These are phyloP conservation scores for Backusella morwellensis DNA, from an alignment of 192 early-diverging fungal species.

Conservation along the genomic window DNA sequence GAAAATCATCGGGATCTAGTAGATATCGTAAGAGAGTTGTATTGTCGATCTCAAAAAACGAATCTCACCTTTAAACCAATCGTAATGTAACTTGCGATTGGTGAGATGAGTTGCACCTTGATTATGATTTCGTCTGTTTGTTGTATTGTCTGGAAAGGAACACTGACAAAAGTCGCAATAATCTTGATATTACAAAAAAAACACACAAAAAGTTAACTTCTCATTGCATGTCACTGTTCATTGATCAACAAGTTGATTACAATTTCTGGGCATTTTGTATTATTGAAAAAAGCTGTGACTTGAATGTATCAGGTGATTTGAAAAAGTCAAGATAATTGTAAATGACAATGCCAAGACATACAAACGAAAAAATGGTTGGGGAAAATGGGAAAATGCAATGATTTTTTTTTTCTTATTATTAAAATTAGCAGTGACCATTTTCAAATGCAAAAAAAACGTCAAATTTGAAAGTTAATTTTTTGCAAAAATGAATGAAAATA, in stretches of 20 bases:
- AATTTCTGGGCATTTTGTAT: slow-evolving; percentile 19
- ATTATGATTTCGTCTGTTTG: slow-evolving; percentile 36
- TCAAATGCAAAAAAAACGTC: too few relatives aligned
- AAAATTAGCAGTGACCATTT: too few relatives aligned
- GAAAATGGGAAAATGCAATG: background rate
- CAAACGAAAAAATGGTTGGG: slow-evolving; percentile 8
- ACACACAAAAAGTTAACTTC: background rate
- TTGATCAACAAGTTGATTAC: slow-evolving; percentile 11
- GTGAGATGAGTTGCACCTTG: slow-evolving; percentile 31
- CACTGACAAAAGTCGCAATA: slow-evolving; percentile 45
- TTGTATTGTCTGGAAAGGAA: slow-evolving; percentile 42
- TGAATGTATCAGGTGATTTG: background rate
- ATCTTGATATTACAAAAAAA: slow-evolving; percentile 22
- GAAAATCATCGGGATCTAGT: slow-evolving; percentile 32
- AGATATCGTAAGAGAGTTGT: background rate
- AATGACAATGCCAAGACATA: background rate
- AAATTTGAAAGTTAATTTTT: too few relatives aligned
- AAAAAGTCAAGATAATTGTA: background rate
- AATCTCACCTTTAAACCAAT: slow-evolving; percentile 32
- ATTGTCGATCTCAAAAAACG: background rate
- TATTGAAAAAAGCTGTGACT: background rate
- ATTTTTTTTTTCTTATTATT: too few relatives aligned
- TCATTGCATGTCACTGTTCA: background rate
- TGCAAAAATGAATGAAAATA: too few relatives aligned
- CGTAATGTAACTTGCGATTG: slow-evolving; percentile 37